Evolutionary conservation across 495 filamentous ascomycete genomes (phyloP).

Genomic region (Lasiosphaeria hispida): DNA sequence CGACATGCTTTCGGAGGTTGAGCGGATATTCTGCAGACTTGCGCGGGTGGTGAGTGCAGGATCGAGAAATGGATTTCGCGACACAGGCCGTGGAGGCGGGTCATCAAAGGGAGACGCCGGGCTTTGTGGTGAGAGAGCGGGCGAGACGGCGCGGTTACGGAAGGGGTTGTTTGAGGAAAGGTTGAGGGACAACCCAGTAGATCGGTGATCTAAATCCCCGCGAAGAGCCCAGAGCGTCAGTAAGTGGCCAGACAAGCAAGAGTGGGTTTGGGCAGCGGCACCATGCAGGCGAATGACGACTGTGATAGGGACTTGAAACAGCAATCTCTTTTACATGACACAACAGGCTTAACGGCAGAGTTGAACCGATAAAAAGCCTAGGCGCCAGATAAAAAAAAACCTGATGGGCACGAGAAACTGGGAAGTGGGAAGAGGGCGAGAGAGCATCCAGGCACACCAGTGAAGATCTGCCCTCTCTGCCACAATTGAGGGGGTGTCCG

Average conservation of each 20-base stretch:
- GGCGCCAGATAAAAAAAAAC: slow-evolving; percentile 18
- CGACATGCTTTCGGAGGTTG: slow-evolving; percentile 54
- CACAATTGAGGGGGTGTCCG: slow-evolving; percentile 20
- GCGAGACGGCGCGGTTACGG: slow-evolving; percentile 81
- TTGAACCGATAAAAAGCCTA: slow-evolving; percentile 20
- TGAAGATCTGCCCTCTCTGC: slow-evolving; percentile 19
- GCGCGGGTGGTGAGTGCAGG: slow-evolving; percentile 54
- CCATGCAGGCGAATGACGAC: slow-evolving; percentile 45
- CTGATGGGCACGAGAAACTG: slow-evolving; percentile 29
- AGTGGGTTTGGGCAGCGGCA: slow-evolving; percentile 30
- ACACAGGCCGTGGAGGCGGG: slow-evolving; percentile 66
- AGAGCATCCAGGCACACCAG: slow-evolving; percentile 21
- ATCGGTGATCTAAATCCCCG: slow-evolving; percentile 39
- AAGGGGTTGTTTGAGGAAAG: slow-evolving; percentile 98
- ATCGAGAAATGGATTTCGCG: slow-evolving; percentile 92
- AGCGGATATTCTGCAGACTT: slow-evolving; percentile 39
- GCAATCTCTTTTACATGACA: slow-evolving; percentile 51
- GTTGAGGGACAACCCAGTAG: slow-evolving; percentile 56
- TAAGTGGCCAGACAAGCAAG: slow-evolving; percentile 22
- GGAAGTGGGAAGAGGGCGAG: slow-evolving; percentile 24
- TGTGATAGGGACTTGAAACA: slow-evolving; percentile 50
- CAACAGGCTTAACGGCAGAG: slow-evolving; percentile 39
- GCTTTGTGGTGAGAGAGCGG: slow-evolving; percentile 40
- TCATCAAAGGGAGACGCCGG: slow-evolving; percentile 53
- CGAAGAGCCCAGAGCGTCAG: slow-evolving; percentile 36